Conservation (phyloP, 2,329 filamentous ascomycete species). For the Alternaria atra region DNA sequence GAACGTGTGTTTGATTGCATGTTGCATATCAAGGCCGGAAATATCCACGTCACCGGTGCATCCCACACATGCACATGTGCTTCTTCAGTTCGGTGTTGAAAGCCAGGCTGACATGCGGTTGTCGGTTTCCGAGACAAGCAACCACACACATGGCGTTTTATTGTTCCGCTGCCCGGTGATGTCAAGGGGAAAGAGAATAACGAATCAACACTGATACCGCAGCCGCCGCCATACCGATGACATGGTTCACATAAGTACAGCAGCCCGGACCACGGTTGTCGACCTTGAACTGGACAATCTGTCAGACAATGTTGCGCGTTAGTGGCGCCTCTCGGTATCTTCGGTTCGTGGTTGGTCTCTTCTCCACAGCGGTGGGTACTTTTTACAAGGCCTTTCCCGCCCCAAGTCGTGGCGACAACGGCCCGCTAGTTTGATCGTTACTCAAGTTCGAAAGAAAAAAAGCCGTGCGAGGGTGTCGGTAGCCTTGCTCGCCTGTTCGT, state of each 20-base stretch:
- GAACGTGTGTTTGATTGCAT: slow-evolving; percentile 12
- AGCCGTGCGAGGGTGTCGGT: slow-evolving; percentile 22
- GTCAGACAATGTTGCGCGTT: slow-evolving; percentile 14
- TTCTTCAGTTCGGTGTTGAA: slow-evolving; percentile 8
- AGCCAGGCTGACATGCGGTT: slow-evolving; percentile 11
- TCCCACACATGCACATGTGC: slow-evolving; percentile 13
- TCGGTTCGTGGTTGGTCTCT: slow-evolving; percentile 11
- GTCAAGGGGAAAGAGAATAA: neutral
- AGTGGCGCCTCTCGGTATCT: slow-evolving; percentile 15
- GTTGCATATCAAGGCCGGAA: slow-evolving; percentile 3
- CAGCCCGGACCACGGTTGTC: slow-evolving; percentile 14
- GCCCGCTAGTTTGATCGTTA: slow-evolving; percentile 34
- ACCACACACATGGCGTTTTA: slow-evolving; percentile 9
- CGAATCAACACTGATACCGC: neutral
- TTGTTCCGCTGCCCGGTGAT: slow-evolving; percentile 21
- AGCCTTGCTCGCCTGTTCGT: slow-evolving; percentile 21
- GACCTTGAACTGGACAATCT: slow-evolving; percentile 13
- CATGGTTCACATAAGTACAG: slow-evolving; percentile 15
- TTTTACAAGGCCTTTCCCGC: slow-evolving; percentile 33
- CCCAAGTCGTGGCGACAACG: slow-evolving; percentile 30
- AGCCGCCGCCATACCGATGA: slow-evolving; percentile 19
- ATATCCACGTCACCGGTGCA: slow-evolving; percentile 13
- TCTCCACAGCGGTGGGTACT: slow-evolving; percentile 14
- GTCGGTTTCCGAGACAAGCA: slow-evolving; percentile 15
- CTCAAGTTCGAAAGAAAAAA: slow-evolving; percentile 11